Percentiles rank a stretch among this genome's conserved stretches.
These are phyloP conservation scores for Entomophthora muscae DNA, from an alignment of 371 early-diverging fungal genomes.

Conservation along the genomic window DNA sequence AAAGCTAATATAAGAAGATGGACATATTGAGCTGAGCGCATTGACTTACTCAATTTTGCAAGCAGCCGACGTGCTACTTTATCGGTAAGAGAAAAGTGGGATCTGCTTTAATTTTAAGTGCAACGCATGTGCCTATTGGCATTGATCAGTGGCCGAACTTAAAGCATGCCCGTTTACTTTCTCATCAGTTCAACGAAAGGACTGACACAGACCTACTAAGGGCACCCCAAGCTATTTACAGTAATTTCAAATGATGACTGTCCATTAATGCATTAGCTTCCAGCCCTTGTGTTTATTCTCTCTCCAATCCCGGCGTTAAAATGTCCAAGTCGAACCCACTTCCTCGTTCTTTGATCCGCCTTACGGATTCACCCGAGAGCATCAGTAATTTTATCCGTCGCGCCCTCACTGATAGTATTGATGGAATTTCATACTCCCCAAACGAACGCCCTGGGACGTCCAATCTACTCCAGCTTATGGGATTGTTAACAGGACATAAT, in stretches of 20 bases:
- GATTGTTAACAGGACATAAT: slow-evolving; percentile 25
- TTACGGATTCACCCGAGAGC: slow-evolving; percentile 45
- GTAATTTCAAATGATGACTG: slow-evolving; percentile 17
- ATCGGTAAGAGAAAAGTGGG: slow-evolving; percentile 25
- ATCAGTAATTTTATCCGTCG: slow-evolving; percentile 51
- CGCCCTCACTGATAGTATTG: slow-evolving; percentile 52
- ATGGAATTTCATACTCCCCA: slow-evolving; percentile 55
- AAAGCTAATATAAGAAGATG: slow-evolving; percentile 13
- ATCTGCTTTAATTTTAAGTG: slow-evolving; percentile 18
- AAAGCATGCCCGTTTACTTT: slow-evolving; percentile 65
- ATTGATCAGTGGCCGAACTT: slow-evolving; percentile 88
- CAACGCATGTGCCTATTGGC: slow-evolving; percentile 83
- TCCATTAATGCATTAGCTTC: background rate
- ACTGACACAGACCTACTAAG: slow-evolving; percentile 37
- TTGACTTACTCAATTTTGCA: slow-evolving; percentile 85
- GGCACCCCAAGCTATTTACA: slow-evolving; percentile 40
- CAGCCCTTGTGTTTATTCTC: slow-evolving; percentile 19
- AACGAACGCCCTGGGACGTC: slow-evolving; percentile 59
- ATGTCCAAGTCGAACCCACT: slow-evolving; percentile 85
- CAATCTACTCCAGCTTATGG: slow-evolving; percentile 64
- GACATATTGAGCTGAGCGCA: slow-evolving; percentile 42
- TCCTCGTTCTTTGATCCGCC: slow-evolving; percentile 49
- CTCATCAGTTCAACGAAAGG: slow-evolving; percentile 48
- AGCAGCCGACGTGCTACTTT: slow-evolving; percentile 84
- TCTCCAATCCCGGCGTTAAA: slow-evolving; percentile 53